Percentiles rank a stretch among this genome's conserved stretches.
Conservation (phyloP, 108 stramenopile genomes). For the Skeletonema menzelii region DNA sequence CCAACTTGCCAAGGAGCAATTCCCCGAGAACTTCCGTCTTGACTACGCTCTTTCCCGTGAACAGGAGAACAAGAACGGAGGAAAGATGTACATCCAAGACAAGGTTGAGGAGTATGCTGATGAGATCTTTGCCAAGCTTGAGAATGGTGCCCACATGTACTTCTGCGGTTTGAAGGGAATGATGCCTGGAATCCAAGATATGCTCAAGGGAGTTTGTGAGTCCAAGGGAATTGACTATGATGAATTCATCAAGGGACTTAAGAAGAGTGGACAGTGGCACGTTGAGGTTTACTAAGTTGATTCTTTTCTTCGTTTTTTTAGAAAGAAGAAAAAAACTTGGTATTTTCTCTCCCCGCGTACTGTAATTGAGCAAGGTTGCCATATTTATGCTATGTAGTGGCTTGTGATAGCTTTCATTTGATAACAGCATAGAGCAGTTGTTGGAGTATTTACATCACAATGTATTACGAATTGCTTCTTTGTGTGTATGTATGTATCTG, state of each 20-base stretch:
- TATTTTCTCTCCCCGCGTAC: background rate
- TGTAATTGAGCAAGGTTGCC: background rate
- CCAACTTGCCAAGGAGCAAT: slow-evolving; percentile 84
- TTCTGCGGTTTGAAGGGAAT: slow-evolving; percentile 99
- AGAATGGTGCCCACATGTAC: slow-evolving; percentile 96
- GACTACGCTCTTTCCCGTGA: slow-evolving; percentile 96
- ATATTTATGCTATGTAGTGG: background rate
- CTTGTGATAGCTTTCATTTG: slow-evolving; percentile 1
- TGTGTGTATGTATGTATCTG: too few relatives aligned
- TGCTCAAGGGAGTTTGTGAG: slow-evolving; percentile 88
- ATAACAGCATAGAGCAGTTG: background rate
- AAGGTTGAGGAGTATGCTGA: slow-evolving; percentile 95
- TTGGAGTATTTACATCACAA: background rate
- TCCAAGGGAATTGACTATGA: slow-evolving; percentile 91
- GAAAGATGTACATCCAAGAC: slow-evolving; percentile 99
- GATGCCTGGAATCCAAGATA: slow-evolving; percentile 98
- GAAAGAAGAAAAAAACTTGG: background rate
- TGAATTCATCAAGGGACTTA: slow-evolving; percentile 85
- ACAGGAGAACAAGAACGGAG: slow-evolving; percentile 91
- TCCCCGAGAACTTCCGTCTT: slow-evolving; percentile 91
- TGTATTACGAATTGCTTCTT: too few relatives aligned
- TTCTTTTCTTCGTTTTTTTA: background rate
- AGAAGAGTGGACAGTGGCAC: slow-evolving; percentile 87
- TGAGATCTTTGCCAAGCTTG: slow-evolving; percentile 90
- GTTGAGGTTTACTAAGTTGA: slow-evolving; percentile 76